phyloP scores from a whole-genome alignment of 2,329 filamentous ascomycete genomes.

The Bipolaris zeicola region DNA sequence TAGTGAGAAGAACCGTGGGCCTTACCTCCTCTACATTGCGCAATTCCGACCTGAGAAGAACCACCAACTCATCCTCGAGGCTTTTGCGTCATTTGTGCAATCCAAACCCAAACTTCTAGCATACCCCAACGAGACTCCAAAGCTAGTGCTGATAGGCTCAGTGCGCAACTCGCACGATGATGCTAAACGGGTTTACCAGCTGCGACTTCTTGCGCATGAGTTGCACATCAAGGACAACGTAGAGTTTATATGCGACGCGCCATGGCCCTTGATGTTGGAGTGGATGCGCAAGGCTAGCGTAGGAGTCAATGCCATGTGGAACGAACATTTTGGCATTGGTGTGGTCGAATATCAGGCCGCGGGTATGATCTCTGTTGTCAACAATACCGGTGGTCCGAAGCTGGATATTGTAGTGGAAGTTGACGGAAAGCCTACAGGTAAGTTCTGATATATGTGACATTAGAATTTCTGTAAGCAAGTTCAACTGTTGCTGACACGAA shows the following conservation, averaged over 20 bases:
- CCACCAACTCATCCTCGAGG: slow-evolving; percentile 81
- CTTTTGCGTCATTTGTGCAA: slow-evolving; percentile 76
- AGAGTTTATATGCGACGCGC: slow-evolving; percentile 86
- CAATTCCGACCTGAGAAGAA: slow-evolving; percentile 99
- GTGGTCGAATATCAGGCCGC: slow-evolving; percentile 98
- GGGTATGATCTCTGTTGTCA: slow-evolving; percentile 89
- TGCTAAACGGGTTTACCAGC: slow-evolving; percentile 82
- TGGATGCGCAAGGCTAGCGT: slow-evolving; percentile 79
- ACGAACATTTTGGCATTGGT: slow-evolving; percentile 98
- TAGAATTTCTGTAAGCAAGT: neutral
- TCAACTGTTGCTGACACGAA: neutral
- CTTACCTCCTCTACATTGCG: slow-evolving; percentile 85
- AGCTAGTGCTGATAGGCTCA: slow-evolving; percentile 84
- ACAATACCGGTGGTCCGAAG: slow-evolving; percentile 91
- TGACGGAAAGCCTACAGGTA: slow-evolving; percentile 78
- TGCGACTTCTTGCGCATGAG: slow-evolving; percentile 85
- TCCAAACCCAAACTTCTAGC: slow-evolving; percentile 34
- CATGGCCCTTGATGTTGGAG: slow-evolving; percentile 83
- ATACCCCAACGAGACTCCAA: slow-evolving; percentile 60
- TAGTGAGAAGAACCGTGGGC: slow-evolving; percentile 72
- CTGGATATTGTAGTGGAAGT: slow-evolving; percentile 86
- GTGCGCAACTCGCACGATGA: slow-evolving; percentile 83
- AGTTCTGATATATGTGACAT: slow-evolving; percentile 7
- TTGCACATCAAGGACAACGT: slow-evolving; percentile 79
- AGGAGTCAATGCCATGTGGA: slow-evolving; percentile 99